Percentiles rank a stretch among this genome's conserved stretches.
Conservation (phyloP, 306 rosid species). For the Carpinus viminea region DNA sequence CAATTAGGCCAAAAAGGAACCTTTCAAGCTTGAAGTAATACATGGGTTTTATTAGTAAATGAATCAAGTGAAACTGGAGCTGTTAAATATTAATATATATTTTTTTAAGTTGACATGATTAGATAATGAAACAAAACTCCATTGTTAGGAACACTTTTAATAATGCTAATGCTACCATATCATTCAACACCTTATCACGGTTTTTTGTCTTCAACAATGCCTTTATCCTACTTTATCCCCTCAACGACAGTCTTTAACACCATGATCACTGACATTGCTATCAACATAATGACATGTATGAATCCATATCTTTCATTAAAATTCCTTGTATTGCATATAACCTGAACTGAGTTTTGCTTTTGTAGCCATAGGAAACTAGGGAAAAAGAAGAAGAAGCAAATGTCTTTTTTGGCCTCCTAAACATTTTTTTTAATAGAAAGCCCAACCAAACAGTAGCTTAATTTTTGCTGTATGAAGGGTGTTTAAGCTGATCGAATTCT, state of each 20-base stretch:
- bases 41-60: neutral
- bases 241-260: conserved; percentile 4
- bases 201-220: conserved; percentile 21
- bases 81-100: neutral
- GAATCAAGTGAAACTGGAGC: neutral
- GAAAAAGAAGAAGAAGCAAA: neutral
- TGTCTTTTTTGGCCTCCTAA: neutral
- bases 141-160: conserved; percentile 30
- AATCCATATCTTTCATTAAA: neutral
- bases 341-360: neutral
- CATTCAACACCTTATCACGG: conserved; percentile 3
- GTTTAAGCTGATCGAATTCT: neutral
- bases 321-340: conserved; percentile 16
- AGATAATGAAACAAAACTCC: conserved; percentile 15
- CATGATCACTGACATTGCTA: neutral
- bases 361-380: neutral
- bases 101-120: conserved; percentile 25
- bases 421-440: neutral
- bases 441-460: neutral
- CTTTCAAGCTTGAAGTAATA: neutral
- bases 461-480: neutral
- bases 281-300: conserved; percentile 11
- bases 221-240: conserved; percentile 16
- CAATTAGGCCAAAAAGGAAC: neutral
- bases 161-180: conserved; percentile 8